Evolutionary conservation across 371 early-diverging fungal species (phyloP), one percentile per base, ranked within the genome.

Genomic region (Amoeboradix gromovi): DNA sequence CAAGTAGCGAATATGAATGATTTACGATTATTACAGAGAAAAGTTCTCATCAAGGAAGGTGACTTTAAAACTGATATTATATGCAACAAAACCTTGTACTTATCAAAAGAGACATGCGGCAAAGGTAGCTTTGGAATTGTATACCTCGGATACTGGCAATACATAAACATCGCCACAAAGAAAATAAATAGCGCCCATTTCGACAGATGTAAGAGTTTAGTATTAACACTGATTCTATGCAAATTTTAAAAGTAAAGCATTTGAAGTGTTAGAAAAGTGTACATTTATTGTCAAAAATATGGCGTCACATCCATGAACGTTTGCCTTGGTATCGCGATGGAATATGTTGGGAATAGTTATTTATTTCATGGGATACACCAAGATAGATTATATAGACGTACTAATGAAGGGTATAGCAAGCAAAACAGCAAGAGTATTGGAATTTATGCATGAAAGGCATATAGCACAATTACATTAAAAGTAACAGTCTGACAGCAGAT

Each of bases 401-500:
- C 22, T 12, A 12, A 48, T 12, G 22, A 48, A 12, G 48, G 48
- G 48, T 48, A 48, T 48, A 12, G 48, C 48, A 48, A 48, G 48
- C 22, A 22, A 22, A 48, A 12, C 22, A 22, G 48, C 48, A 29
- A 30, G 17, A 28, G 68, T 1, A 29, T 29, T 68, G 17, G 29
- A 1, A 29, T 17, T 29, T 29, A 17, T 68, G 1, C 68, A 68
- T 27, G 17, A 68, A 16, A 30, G 17, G 16, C 30, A 30, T 68
- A 68, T 68, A 12, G 30, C 17, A 29, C 68, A 1, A 68, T 68
- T 28, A 68, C 27, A 29, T 68, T 1, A 79, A 80, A 70, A 80
- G 83, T 29, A 83, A 82, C 78, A 90, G 90, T 76, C 83, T 88
- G 31, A 74, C 90, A 31, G 77, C 91, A 70, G 90, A 88, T 74